These are phyloP conservation scores for Scalesia atractyloides DNA, from an alignment of 129 eudicot species.

Conservation along the genomic window DNA sequence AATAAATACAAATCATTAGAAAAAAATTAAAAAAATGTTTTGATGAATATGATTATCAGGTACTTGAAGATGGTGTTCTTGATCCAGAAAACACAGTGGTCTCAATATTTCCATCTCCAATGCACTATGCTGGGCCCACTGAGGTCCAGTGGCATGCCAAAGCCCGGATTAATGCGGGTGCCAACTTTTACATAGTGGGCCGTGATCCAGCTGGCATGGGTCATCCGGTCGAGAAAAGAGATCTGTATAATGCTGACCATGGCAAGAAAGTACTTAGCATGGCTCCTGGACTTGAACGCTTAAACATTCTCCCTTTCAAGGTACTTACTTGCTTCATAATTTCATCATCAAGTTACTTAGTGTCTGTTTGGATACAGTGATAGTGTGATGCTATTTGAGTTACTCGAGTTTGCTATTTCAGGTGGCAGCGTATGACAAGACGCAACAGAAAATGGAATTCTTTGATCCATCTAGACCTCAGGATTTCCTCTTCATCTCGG, in stretches of 20 bases:
- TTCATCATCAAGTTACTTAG: neutral
- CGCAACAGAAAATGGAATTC: slow-evolving; percentile 83
- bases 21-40: neutral
- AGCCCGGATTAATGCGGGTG: slow-evolving; percentile 97
- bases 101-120: slow-evolving; percentile 94
- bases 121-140: slow-evolving; percentile 99
- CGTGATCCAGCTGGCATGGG: slow-evolving; percentile 98
- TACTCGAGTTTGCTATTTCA: slow-evolving; percentile 29
- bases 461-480: slow-evolving; percentile 91
- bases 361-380: neutral
- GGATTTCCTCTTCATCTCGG: slow-evolving; percentile 92
- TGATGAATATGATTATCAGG: slow-evolving; percentile 31
- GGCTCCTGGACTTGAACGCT: slow-evolving; percentile 98
- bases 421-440: slow-evolving; percentile 97
- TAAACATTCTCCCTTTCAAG: slow-evolving; percentile 95
- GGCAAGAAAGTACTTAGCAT: slow-evolving; percentile 94
- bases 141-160: slow-evolving; percentile 99
- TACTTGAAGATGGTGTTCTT: slow-evolving; percentile 89
- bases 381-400: neutral
- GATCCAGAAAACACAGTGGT: slow-evolving; percentile 93
- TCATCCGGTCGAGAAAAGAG: slow-evolving; percentile 88
- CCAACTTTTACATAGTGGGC: slow-evolving; percentile 93
- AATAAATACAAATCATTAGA: neutral
- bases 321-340: slow-evolving; percentile 41
- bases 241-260: slow-evolving; percentile 90